Percentiles rank a stretch among this genome's conserved stretches.
These are phyloP conservation scores for Cornus florida DNA, from an alignment of 148 eudicot genomes.

Conservation along the genomic window DNA sequence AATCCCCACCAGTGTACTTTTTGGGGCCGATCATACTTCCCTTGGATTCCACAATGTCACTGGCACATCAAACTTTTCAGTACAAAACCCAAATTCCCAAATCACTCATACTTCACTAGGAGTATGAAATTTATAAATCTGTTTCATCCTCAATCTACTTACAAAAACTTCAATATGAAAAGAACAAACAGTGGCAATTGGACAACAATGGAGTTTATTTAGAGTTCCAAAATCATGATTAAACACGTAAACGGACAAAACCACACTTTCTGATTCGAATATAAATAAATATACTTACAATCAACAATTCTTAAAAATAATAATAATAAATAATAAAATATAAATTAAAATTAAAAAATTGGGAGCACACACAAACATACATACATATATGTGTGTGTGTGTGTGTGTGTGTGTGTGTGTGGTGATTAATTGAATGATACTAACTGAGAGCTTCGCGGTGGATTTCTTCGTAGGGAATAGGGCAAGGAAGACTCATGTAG, in stretches of 20 bases:
- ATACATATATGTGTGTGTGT: too few relatives aligned
- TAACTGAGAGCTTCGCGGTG: constrained; percentile 91
- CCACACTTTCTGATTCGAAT: too few relatives aligned
- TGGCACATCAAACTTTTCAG: not conserved
- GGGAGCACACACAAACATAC: too few relatives aligned
- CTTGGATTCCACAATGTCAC: not conserved
- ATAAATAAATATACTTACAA: not conserved
- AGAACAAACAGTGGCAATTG: not conserved
- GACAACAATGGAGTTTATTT: not conserved
- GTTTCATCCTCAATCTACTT: too few relatives aligned
- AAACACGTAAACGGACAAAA: not conserved
- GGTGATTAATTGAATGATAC: constrained; percentile 15
- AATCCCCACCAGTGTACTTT: not conserved
- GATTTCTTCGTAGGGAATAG: constrained; percentile 85
- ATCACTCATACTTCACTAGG: not conserved
- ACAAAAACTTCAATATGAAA: too few relatives aligned
- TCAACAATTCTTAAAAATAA: not conserved
- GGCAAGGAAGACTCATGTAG: constrained; percentile 78
- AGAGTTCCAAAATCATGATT: not conserved
- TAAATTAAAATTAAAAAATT: not conserved
- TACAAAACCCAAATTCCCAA: not conserved
- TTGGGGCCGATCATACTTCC: not conserved
- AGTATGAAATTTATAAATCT: too few relatives aligned
- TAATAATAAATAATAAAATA: too few relatives aligned
- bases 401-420: too few relatives aligned